Base-by-base conservation (phyloP, 225 moss, liverwort and hornwort genomes). In the Neckera pumila region DNA sequence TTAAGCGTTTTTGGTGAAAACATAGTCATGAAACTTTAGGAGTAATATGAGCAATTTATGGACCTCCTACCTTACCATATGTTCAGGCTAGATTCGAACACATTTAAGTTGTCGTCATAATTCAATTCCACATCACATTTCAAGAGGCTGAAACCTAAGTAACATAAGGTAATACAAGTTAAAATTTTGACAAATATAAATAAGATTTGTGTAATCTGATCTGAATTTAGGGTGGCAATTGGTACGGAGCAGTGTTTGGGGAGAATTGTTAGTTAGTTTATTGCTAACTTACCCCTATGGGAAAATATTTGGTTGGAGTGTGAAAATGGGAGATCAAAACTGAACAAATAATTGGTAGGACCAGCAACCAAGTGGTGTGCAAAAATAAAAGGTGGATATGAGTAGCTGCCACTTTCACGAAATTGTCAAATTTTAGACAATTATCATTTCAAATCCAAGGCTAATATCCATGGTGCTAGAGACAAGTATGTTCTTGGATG, bases 261-360 rank as follows among this genome's bases (percentile, higher is more conserved):
- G 21, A n/a, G n/a, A n/a, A 7, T 9, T 0, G 1, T 6, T 0
- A 0, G 7, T 67, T 21, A 36, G 20, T 20, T 65, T 11, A 19
- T 65, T 19, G 19, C 3, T 36, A 36, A 19, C 19, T 0, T 0
- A 6, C 36, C 19, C 19, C 19, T 36, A 19, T 19, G 18, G 5
- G 2, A 11, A 66, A 66, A 36, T 20, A 36, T 36, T 0, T 0
- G 0, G 0, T 36, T 10, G 11, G 20, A 36, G 3, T 34, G 11
- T 66, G 11, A 66, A 36, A 66, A 21, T 67, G n/a, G n/a, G 11
- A 4, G 67, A 67, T 38, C 38, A 3, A 38, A 67, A 38, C 4
- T 0, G 0, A 1, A 22, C 21, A n/a, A 67, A 38, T 36, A 9
- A 64, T 64, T 17, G 2, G 64, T 2, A 33, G 10, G 5, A 33